Base-by-base conservation (phyloP, 345 rosid species). In the Erodium maritimum region DNA sequence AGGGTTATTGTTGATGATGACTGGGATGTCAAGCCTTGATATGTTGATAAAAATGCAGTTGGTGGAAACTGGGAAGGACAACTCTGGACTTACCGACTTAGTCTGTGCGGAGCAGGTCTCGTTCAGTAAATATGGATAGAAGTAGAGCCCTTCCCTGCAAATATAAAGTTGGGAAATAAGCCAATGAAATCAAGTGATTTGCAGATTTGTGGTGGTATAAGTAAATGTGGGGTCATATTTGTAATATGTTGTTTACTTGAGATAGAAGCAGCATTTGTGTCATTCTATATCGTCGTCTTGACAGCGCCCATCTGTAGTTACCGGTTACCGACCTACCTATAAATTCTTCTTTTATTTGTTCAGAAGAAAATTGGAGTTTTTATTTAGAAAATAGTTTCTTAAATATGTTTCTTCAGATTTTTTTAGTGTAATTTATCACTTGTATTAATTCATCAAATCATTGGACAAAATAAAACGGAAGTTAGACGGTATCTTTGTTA, bases 1-100 rank as follows among this genome's bases (percentile, higher is more conserved):
- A 80, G 90, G 63, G 77, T 84, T 21, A 81, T 82, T 5, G 82
- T 82, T 3, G 88, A 80, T 13, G 82, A 67, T 21, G 83, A 85
- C 55, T 75, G 75, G 80, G 55, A 73, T 16, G 76, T 84, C 61
- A 89, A 89, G 69, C 79, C 79, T 19, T 79, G 64, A 72, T 54
- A 29, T 48, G 21, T 14, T 22, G 21, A 45, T 10, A 13, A 12
- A 24, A 42, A 42, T 12, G 2, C 16, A 42, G 48, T 14, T 42
- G 48, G 48, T 42, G 17, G 48, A 42, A 42, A 3, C 14, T 16
- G 48, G 48, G 48, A 42, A 42, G 17, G 48, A 42, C 2, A 3
- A 42, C 14, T 7, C 48, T 29, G 5, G 37, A 11, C 48, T 42
- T n/a, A n/a, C n/a, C 8, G 48, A 42, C 3, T 42, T 12, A 1